Evolutionary conservation across 176 grass and related monocot species (phyloP).

Genomic region (Typha latifolia): DNA sequence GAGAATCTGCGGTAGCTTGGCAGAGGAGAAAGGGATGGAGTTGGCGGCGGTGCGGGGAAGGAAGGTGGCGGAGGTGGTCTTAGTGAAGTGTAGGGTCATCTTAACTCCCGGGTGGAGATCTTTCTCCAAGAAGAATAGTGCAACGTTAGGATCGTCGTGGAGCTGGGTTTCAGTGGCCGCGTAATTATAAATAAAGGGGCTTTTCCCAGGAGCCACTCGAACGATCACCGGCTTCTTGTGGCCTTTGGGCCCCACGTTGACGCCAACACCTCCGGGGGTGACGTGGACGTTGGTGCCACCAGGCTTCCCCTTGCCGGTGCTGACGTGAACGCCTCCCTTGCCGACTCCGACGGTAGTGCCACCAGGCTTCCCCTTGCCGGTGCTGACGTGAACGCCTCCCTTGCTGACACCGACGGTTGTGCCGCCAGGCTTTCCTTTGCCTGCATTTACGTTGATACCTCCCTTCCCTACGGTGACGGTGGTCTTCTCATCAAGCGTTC

Average conservation of each 20-base stretch:
- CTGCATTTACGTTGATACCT: background rate
- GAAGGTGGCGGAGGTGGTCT: background rate
- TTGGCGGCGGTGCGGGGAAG: background rate
- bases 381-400: background rate
- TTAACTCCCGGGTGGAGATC: background rate
- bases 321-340: background rate
- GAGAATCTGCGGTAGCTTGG: constrained; percentile 6
- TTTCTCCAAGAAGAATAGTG: constrained; percentile 24
- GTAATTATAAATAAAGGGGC: background rate
- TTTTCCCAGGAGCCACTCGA: background rate
- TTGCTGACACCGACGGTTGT: background rate
- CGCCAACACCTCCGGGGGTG: background rate
- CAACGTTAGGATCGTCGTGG: constrained; percentile 14
- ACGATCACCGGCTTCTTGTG: background rate
- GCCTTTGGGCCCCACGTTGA: background rate
- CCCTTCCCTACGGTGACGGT: background rate
- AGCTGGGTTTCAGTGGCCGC: constrained; percentile 16
- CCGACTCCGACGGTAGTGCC: background rate
- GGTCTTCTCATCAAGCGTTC: background rate
- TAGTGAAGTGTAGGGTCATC: constrained; percentile 15
- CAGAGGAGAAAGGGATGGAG: constrained; percentile 15
- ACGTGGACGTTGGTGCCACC: constrained; percentile 5
- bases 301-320: background rate
- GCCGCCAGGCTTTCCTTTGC: constrained; percentile 1
- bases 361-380: background rate